These are phyloP conservation scores for Maudiozyma pseudohumilis DNA, from an alignment of 805 yeast species.

Conservation along the genomic window DNA sequence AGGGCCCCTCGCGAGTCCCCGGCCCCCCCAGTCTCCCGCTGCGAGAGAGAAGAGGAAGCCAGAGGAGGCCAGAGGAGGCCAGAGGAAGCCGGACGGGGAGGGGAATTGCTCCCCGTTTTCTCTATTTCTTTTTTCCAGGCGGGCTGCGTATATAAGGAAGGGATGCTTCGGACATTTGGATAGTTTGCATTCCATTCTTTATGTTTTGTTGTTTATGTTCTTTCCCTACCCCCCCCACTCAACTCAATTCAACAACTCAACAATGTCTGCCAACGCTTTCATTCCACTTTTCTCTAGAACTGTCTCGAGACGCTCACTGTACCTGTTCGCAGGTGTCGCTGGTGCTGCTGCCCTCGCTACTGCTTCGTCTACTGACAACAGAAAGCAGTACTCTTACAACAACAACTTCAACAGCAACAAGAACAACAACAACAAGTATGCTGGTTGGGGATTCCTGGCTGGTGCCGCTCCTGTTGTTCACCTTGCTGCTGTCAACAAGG, in stretches of 20 bases:
- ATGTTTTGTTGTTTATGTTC: too few relatives aligned
- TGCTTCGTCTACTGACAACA: conserved; percentile 18
- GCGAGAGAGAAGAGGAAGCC: too few relatives aligned
- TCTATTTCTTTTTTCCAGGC: too few relatives aligned
- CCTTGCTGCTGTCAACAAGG: conserved; percentile 27
- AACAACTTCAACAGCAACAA: conserved; percentile 12
- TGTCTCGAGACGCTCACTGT: conserved; percentile 16
- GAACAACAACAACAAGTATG: conserved; percentile 5
- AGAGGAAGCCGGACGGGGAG: too few relatives aligned
- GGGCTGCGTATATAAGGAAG: too few relatives aligned
- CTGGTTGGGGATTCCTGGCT: conserved; percentile 17
- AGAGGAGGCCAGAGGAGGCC: too few relatives aligned
- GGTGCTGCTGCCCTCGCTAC: conserved; percentile 19
- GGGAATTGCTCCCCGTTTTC: too few relatives aligned
- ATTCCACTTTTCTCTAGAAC: conserved; percentile 14
- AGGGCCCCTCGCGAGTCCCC: too few relatives aligned
- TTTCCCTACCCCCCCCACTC: background rate
- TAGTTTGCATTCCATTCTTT: too few relatives aligned
- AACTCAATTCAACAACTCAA: background rate
- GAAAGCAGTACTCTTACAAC: conserved; percentile 11
- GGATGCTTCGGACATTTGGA: too few relatives aligned
- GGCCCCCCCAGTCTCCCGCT: too few relatives aligned
- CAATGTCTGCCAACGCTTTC: conserved; percentile 6
- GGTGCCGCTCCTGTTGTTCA: conserved; percentile 31
- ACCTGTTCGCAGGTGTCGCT: conserved; percentile 23